Evolutionary conservation across 1,284 basidiomycete species (phyloP).

Genomic region (Ceratobasidium sp.): DNA sequence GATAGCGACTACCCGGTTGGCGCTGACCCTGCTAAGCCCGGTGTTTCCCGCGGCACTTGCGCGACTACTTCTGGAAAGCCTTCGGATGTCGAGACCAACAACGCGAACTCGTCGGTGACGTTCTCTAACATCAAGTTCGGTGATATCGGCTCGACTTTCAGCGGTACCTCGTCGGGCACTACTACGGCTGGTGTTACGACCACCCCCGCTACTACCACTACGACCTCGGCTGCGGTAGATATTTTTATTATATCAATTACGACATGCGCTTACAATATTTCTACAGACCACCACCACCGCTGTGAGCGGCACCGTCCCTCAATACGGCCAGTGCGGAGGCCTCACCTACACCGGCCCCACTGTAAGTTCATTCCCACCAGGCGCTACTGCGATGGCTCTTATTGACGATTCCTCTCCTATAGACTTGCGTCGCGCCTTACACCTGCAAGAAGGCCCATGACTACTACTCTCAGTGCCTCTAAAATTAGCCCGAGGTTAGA

Average conservation of each 20-base stretch:
- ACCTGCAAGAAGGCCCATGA: conserved; percentile 36
- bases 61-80: conserved; percentile 44
- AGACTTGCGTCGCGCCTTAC: conserved; percentile 41
- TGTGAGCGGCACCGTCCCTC: background rate
- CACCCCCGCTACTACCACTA: conserved; percentile 1
- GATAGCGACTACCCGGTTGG: conserved; percentile 68
- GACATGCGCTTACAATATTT: background rate
- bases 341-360: conserved; percentile 2
- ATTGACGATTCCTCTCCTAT: background rate
- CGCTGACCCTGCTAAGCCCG: conserved; percentile 61
- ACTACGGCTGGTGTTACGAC: background rate
- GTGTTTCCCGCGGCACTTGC: conserved; percentile 60
- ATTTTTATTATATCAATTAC: background rate
- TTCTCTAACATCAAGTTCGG: conserved; percentile 64
- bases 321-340: conserved; percentile 42
- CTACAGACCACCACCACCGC: conserved; percentile 12
- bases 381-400: too few species aligned
- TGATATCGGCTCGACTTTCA: conserved; percentile 65
- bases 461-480: conserved; percentile 44
- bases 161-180: conserved; percentile 1
- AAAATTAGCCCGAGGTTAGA: too few species aligned
- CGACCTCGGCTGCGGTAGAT: background rate
- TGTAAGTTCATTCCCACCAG: background rate
- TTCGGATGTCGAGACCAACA: conserved; percentile 50
- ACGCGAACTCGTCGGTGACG: conserved; percentile 54